These are phyloP conservation scores for Cladophialophora psammophila DNA, from an alignment of 2,329 filamentous ascomycete species.

Conservation along the genomic window DNA sequence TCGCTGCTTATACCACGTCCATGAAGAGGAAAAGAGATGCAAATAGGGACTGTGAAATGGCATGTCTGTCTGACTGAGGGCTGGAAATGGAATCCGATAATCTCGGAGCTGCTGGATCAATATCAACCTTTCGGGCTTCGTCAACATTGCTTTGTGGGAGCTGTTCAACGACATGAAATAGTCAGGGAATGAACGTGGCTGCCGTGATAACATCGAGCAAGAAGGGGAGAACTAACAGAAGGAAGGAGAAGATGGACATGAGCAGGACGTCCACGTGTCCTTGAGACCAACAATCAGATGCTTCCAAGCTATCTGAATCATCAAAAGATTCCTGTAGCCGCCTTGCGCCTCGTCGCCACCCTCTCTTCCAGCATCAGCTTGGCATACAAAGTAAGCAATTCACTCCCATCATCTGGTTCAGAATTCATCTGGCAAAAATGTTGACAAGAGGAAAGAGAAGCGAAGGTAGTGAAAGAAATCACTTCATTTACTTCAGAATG, in stretches of 20 bases:
- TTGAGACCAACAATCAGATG: neutral
- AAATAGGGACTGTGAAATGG: neutral
- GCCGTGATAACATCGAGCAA: neutral
- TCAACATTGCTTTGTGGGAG: neutral
- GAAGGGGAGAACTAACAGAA: neutral
- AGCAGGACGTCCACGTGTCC: neutral
- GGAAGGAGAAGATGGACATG: neutral
- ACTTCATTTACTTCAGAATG: neutral
- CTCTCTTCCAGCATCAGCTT: neutral
- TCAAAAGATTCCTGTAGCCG: neutral
- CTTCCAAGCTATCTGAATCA: neutral
- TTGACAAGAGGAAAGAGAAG: neutral
- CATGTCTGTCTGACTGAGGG: neutral
- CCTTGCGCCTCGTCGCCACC: neutral
- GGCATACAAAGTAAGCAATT: neutral
- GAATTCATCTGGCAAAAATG: neutral
- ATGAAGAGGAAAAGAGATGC: conserved; percentile 11
- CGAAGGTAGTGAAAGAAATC: neutral
- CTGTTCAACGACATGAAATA: neutral
- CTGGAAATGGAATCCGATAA: neutral
- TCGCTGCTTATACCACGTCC: conserved; percentile 14
- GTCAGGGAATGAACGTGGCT: neutral
- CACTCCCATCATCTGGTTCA: neutral
- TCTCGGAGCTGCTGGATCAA: neutral
- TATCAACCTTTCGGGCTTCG: neutral